Evolutionary conservation across 1,284 basidiomycete species (phyloP).

Genomic region (Cutaneotrichosporon sp.): DNA sequence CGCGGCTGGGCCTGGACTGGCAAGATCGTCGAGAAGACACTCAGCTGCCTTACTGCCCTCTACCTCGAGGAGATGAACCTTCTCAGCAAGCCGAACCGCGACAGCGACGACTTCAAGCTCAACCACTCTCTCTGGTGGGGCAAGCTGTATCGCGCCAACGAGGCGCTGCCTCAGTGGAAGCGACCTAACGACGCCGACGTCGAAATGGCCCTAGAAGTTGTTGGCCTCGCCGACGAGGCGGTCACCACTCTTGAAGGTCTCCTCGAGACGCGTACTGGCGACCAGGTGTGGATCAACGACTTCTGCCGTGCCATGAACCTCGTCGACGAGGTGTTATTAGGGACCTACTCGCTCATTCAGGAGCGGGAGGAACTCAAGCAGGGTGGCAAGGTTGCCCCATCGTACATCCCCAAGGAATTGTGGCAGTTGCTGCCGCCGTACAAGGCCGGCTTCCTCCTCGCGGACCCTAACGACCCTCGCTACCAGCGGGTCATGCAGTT

Average conservation of each 20-base stretch:
- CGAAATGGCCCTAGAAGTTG: constrained; percentile 73
- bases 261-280: constrained; percentile 59
- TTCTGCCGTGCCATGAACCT: constrained; percentile 73
- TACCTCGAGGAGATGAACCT: constrained; percentile 82
- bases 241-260: constrained; percentile 67
- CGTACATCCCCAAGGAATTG: constrained; percentile 59
- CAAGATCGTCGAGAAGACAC: constrained; percentile 71
- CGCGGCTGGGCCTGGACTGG: constrained; percentile 83
- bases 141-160: constrained; percentile 71
- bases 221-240: constrained; percentile 62
- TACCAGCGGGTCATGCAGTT: constrained; percentile 66
- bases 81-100: constrained; percentile 80
- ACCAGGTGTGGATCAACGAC: constrained; percentile 78
- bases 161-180: constrained; percentile 87
- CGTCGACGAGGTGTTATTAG: constrained; percentile 40
- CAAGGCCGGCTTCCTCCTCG: constrained; percentile 71
- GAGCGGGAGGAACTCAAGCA: constrained; percentile 46
- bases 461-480: constrained; percentile 70
- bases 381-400: constrained; percentile 38
- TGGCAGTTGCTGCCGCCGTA: constrained; percentile 64
- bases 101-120: constrained; percentile 68
- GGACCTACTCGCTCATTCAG: constrained; percentile 42
- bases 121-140: constrained; percentile 82
- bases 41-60: constrained; percentile 72
- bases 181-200: constrained; percentile 60